Percentiles rank a stretch among this genome's conserved stretches.
Evolutionary conservation across 306 rosid genomes (phyloP).

Genomic region (Chamaecrista fasciculata): DNA sequence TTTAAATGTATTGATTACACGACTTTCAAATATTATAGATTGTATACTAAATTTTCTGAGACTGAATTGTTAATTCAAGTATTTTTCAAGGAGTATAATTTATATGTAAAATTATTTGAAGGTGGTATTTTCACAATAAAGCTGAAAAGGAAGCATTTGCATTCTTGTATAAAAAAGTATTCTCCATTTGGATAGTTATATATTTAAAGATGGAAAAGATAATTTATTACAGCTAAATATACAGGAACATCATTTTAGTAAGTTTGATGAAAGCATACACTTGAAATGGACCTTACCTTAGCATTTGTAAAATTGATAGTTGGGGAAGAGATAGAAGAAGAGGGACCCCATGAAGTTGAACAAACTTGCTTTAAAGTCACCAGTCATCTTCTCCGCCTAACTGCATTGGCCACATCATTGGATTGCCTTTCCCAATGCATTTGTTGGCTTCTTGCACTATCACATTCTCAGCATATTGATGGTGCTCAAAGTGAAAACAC

Average conservation of each 20-base stretch:
- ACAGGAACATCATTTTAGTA: neutral
- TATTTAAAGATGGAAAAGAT: neutral
- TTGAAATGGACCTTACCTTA: neutral
- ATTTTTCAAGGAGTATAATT: too few relatives aligned
- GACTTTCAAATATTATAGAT: too few relatives aligned
- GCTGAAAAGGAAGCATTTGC: too few relatives aligned
- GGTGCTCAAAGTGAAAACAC: neutral
- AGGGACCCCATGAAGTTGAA: slow-evolving; percentile 41
- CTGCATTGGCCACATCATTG: slow-evolving; percentile 37
- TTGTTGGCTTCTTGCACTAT: slow-evolving; percentile 18
- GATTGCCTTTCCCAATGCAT: slow-evolving; percentile 34
- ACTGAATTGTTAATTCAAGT: too few relatives aligned
- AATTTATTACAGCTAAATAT: neutral
- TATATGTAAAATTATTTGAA: too few relatives aligned
- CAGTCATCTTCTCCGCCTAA: slow-evolving; percentile 23
- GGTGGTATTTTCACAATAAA: too few relatives aligned
- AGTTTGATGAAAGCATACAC: slow-evolving; percentile 14
- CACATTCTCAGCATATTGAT: slow-evolving; percentile 1
- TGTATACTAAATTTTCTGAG: too few relatives aligned
- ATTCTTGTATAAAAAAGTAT: neutral
- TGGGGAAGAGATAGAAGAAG: slow-evolving; percentile 21
- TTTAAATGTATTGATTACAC: too few relatives aligned
- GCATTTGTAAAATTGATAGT: slow-evolving; percentile 14
- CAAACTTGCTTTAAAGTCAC: slow-evolving; percentile 36
- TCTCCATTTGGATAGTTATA: neutral